Conservation (phyloP, 2,329 filamentous ascomycete genomes). For the Aureobasidium musti region DNA sequence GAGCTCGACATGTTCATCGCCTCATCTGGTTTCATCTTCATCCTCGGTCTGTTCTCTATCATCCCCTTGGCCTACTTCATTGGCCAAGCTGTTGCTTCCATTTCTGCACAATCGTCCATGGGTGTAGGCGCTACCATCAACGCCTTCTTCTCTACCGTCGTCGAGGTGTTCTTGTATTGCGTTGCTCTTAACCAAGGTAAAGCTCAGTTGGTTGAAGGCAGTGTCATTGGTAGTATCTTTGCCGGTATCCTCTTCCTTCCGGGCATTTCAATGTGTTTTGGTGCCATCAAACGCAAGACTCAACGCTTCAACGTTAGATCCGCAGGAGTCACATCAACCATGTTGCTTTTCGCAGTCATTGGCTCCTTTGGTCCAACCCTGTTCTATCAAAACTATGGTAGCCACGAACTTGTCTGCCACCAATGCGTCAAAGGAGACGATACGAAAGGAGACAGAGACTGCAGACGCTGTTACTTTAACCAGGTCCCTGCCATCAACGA, state of each 20-base stretch:
- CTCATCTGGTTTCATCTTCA: conserved; percentile 81
- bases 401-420: conserved; percentile 87
- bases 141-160: conserved; percentile 95
- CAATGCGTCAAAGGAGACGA: conserved; percentile 58
- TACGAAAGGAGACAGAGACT: conserved; percentile 62
- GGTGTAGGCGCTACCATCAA: conserved; percentile 95
- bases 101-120: conserved; percentile 98
- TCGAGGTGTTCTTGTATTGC: conserved; percentile 97
- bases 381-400: conserved; percentile 98
- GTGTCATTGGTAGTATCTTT: conserved; percentile 96
- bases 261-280: conserved; percentile 97
- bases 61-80: conserved; percentile 98
- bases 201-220: conserved; percentile 88
- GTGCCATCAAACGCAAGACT: conserved; percentile 95
- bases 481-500: conserved; percentile 83
- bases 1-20: conserved; percentile 73
- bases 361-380: conserved; percentile 93
- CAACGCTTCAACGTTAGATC: conserved; percentile 97
- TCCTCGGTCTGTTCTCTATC: conserved; percentile 81
- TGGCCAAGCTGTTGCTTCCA: conserved; percentile 95
- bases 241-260: conserved; percentile 93
- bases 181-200: conserved; percentile 92
- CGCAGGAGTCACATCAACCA: conserved; percentile 94
- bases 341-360: conserved; percentile 95
- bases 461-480: conserved; percentile 89